Base-by-base conservation (phyloP, 129 eudicot species). In the Flaveria sonorensis region DNA sequence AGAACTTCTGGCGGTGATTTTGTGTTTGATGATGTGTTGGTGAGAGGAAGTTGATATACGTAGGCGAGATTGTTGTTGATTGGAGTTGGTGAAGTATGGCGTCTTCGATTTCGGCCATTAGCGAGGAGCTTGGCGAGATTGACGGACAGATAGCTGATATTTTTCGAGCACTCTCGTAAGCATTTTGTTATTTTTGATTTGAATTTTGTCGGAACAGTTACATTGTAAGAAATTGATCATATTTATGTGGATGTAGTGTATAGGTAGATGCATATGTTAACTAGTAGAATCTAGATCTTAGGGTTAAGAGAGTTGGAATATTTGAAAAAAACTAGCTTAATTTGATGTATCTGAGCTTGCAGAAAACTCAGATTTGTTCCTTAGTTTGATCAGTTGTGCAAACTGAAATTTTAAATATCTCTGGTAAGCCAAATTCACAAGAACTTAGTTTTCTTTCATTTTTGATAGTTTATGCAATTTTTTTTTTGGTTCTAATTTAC, bases 91-190 rank as follows among this genome's bases (percentile, higher is more conserved):
- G 82, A 71, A 30, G 45, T 45, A 88, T 91, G 93, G 81, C 86
- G 80, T 73, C 84, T 77, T 85, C 88, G 71, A 84, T 86, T 76
- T 87, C 92, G 64, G 83, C 76, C 56, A 75, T 89, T 4, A 91
- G 93, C 82, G 98, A 94, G 84, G 93, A 89, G 89, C 92, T 94
- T 61, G 96, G 86, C 64, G 96, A 91, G 90, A 87, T 94, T 75
- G 93, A 94, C 30, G 98, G 97, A 4, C 96, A 89, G 81, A 83
- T 94, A 68, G 45, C 84, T 32, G 98, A 94, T 82, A 89, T 89
- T 72, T 89, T 94, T 77, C 92, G 97, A 28, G 97, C 97, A 76
- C 88, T 94, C 4, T 84, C 97, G 98, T 94, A 82, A 87, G 98
- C 71, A 55, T 28, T 83, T 71, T 70, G 8, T 55, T 64, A 26